Evolutionary conservation across 1,284 basidiomycete genomes (phyloP).

Genomic region (Somion occarium): DNA sequence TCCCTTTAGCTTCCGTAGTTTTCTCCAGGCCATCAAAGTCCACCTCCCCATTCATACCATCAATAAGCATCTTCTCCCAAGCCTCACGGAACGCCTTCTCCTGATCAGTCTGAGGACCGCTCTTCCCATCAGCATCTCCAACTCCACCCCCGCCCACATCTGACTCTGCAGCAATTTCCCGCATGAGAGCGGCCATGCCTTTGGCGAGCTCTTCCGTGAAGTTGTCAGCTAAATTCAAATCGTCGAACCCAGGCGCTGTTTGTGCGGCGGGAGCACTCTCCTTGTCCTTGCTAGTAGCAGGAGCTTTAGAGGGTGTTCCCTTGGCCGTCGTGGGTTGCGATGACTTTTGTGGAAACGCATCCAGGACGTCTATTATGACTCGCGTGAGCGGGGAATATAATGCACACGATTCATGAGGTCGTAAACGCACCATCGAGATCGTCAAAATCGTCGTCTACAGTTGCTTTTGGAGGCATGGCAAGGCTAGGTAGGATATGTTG

Average conservation of each 20-base stretch:
- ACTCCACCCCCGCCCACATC: slow-evolving; percentile 25
- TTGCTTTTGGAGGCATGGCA: background rate
- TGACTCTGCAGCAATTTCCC: slow-evolving; percentile 48
- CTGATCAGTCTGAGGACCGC: slow-evolving; percentile 21
- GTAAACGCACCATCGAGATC: slow-evolving; percentile 62
- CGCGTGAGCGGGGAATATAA: background rate
- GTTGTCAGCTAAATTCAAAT: slow-evolving; percentile 35
- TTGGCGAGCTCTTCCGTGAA: slow-evolving; percentile 74
- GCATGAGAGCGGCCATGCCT: slow-evolving; percentile 85
- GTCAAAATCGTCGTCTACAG: slow-evolving; percentile 64
- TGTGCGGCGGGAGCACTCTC: slow-evolving; percentile 21
- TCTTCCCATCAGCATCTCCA: slow-evolving; percentile 6
- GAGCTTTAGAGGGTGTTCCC: slow-evolving; percentile 22
- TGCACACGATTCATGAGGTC: background rate
- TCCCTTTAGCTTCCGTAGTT: slow-evolving; percentile 10
- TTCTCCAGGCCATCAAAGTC: slow-evolving; percentile 26
- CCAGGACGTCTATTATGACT: slow-evolving; percentile 46
- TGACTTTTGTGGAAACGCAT: slow-evolving; percentile 35
- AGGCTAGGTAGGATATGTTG: background rate
- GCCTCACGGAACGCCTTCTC: slow-evolving; percentile 54
- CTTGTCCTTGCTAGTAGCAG: slow-evolving; percentile 22
- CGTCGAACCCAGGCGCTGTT: slow-evolving; percentile 28
- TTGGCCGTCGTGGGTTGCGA: slow-evolving; percentile 10
- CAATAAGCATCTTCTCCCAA: slow-evolving; percentile 74
- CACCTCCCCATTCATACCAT: slow-evolving; percentile 55